These are phyloP conservation scores for Lolium perenne DNA, from an alignment of 176 grass and related monocot genomes.

Conservation along the genomic window DNA sequence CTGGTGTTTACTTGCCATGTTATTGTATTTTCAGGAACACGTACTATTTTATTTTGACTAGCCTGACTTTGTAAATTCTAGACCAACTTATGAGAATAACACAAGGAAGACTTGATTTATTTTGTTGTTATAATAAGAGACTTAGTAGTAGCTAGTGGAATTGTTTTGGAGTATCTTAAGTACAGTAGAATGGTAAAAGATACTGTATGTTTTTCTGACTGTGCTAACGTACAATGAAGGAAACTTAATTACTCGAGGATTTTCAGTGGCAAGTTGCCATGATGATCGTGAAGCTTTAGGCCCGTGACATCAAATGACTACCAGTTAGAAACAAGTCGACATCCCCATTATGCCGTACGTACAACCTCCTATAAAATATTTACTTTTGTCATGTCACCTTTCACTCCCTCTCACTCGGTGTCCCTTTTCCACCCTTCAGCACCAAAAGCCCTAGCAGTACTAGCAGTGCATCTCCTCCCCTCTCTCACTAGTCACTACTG, in stretches of 20 bases:
- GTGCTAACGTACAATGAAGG: not conserved
- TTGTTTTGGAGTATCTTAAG: not conserved
- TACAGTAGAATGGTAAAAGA: not conserved
- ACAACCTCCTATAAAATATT: constrained; percentile 23
- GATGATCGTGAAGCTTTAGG: constrained; percentile 3
- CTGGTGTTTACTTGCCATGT: not conserved
- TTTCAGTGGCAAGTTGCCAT: constrained; percentile 6
- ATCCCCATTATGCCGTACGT: constrained; percentile 36
- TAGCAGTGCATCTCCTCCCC: constrained; percentile 36
- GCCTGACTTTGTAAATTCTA: not conserved
- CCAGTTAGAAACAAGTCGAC: constrained; percentile 23
- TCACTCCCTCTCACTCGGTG: constrained; percentile 45
- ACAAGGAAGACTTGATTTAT: not conserved
- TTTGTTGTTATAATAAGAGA: not conserved
- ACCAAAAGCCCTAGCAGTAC: constrained; percentile 58
- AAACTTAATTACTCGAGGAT: not conserved
- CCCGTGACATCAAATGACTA: constrained; percentile 31
- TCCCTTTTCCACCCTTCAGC: constrained; percentile 46
- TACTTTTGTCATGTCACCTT: constrained; percentile 81
- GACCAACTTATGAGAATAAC: not conserved
- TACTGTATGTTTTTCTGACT: not conserved
- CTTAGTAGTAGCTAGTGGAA: not conserved
- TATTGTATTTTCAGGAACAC: not conserved
- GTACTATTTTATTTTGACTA: not conserved
- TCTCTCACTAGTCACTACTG: not conserved